Evolutionary conservation across 2,329 filamentous ascomycete species (phyloP).

Genomic region (Colletotrichum tropicicola): DNA sequence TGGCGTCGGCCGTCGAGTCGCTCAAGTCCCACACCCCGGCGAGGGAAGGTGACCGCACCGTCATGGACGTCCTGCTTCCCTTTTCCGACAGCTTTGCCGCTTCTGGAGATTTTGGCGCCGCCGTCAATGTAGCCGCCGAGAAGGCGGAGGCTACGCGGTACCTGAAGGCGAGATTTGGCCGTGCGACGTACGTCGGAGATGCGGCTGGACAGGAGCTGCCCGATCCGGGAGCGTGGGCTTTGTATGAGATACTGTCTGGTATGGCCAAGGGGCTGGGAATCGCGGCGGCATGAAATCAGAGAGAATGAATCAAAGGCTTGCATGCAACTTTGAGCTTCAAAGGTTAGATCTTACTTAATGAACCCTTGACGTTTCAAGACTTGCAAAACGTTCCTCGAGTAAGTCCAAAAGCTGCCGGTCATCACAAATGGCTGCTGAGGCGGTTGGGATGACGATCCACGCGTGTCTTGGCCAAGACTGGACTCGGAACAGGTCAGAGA

Average conservation of each 20-base stretch:
- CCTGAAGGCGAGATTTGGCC: conserved; percentile 38
- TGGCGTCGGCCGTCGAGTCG: conserved; percentile 33
- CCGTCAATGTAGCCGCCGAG: conserved; percentile 46
- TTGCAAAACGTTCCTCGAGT: no score
- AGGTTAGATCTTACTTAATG: no score
- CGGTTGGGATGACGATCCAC: no score
- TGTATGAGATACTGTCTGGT: conserved; percentile 37
- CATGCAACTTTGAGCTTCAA: neutral
- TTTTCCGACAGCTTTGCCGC: conserved; percentile 32
- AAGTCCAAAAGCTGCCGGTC: no score
- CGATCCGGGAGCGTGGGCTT: conserved; percentile 42
- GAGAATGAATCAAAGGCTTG: neutral
- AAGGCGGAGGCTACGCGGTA: conserved; percentile 39
- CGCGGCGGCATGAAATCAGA: neutral
- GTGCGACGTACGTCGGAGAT: conserved; percentile 40
- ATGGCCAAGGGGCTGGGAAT: neutral
- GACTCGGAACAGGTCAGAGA: no score
- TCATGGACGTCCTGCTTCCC: conserved; percentile 35
- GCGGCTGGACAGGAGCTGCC: conserved; percentile 38
- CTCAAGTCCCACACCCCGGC: conserved; percentile 38
- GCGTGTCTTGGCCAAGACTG: no score
- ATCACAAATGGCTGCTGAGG: no score
- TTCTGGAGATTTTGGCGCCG: conserved; percentile 38
- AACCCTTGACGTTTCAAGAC: no score
- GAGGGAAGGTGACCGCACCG: conserved; percentile 37